phyloP scores from a whole-genome alignment of 257 asterid species.

The Mitragyna speciosa region DNA sequence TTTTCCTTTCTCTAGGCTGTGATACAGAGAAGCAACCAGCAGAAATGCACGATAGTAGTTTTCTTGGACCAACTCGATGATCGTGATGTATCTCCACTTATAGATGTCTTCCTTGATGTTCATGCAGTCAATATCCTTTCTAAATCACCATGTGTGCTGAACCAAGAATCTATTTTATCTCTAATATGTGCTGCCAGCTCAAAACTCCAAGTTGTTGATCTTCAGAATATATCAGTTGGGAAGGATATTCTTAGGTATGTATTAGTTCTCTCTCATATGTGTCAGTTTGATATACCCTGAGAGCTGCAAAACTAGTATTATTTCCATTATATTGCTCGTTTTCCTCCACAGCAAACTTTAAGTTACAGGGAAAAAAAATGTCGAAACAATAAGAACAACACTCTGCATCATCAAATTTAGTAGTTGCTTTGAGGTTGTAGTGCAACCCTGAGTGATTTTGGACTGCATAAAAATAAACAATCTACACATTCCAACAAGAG shows the following conservation, averaged over 20 bases:
- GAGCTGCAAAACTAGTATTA: neutral
- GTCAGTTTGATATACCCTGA: neutral
- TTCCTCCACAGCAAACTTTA: neutral
- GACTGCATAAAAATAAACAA: neutral
- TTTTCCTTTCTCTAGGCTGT: slow-evolving; percentile 21
- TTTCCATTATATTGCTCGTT: neutral
- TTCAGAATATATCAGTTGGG: slow-evolving; percentile 21
- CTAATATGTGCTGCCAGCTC: slow-evolving; percentile 28
- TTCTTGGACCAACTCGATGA: slow-evolving; percentile 25
- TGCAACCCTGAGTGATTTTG: neutral
- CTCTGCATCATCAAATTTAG: neutral
- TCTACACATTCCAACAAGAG: neutral
- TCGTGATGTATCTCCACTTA: slow-evolving; percentile 30
- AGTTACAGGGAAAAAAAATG: neutral
- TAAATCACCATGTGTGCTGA: slow-evolving; percentile 13
- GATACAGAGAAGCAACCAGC: slow-evolving; percentile 16
- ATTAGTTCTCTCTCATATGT: neutral
- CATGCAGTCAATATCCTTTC: slow-evolving; percentile 22
- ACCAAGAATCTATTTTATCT: slow-evolving; percentile 24
- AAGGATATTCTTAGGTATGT: slow-evolving; percentile 38
- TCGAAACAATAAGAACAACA: no score
- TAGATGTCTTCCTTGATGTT: slow-evolving; percentile 21
- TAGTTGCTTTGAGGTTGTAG: neutral
- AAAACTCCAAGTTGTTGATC: slow-evolving; percentile 28
- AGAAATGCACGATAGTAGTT: slow-evolving; percentile 24